These are phyloP conservation scores for Cercospora sesami DNA, from an alignment of 2,329 filamentous ascomycete species.

Conservation along the genomic window DNA sequence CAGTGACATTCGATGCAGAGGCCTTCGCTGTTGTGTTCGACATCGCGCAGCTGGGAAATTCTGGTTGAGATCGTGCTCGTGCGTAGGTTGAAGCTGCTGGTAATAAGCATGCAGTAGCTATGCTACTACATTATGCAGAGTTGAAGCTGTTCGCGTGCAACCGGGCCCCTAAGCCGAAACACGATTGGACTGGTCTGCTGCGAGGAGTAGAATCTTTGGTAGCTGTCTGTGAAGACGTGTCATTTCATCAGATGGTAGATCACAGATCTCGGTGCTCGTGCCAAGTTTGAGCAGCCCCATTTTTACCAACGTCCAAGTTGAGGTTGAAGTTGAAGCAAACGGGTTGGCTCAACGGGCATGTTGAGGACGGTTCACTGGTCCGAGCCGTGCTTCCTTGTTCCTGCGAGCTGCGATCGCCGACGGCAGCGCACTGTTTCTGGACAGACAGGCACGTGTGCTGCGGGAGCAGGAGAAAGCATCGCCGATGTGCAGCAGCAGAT, in stretches of 20 bases:
- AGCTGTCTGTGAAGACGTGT: background rate
- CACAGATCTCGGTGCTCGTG: background rate
- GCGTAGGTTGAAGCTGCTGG: background rate
- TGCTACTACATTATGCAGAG: background rate
- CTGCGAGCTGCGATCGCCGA: slow-evolving; percentile 14
- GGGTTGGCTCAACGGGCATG: background rate
- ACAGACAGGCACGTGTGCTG: slow-evolving; percentile 17
- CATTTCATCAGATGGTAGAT: background rate
- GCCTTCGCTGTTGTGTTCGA: background rate
- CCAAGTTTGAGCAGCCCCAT: background rate
- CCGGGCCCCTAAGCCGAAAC: background rate
- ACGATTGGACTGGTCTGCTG: background rate
- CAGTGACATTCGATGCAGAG: background rate
- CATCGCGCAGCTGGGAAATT: background rate
- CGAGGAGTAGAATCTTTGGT: background rate
- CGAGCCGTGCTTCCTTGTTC: slow-evolving; percentile 6
- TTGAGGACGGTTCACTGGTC: slow-evolving; percentile 6
- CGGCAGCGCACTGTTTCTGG: slow-evolving; percentile 4
- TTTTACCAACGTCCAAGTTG: background rate
- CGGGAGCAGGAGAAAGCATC: slow-evolving; percentile 8
- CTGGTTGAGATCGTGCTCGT: background rate
- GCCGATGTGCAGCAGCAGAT: slow-evolving; percentile 16
- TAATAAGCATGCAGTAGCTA: background rate
- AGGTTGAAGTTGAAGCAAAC: slow-evolving; percentile 1
- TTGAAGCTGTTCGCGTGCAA: slow-evolving; percentile 3